Evolutionary conservation across 345 rosid genomes (phyloP).

Genomic region (Salix purpurea): DNA sequence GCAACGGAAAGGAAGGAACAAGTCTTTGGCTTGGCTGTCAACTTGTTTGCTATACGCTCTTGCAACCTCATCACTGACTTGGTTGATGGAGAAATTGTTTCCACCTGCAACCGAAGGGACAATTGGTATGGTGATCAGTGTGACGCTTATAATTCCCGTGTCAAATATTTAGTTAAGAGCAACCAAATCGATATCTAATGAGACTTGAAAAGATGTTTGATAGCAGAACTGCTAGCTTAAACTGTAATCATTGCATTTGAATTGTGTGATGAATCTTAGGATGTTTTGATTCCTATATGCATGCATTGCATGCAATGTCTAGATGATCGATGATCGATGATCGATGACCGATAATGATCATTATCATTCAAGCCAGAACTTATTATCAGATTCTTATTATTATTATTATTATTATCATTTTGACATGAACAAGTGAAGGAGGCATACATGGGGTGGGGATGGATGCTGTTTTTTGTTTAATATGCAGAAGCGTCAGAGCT

Average conservation of each 20-base stretch:
- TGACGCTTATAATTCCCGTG: not conserved
- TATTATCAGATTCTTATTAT: too few species aligned
- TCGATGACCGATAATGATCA: not conserved
- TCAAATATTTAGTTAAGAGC: not conserved
- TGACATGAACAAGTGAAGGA: not conserved
- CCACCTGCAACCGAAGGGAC: conserved; percentile 32
- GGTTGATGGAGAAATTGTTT: conserved; percentile 17
- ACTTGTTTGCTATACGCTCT: conserved; percentile 23
- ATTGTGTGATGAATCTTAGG: not conserved
- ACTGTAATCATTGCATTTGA: not conserved
- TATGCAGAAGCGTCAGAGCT: conserved; percentile 60
- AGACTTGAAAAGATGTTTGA: not conserved
- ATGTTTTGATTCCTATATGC: not conserved
- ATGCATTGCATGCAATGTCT: not conserved
- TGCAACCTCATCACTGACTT: conserved; percentile 27
- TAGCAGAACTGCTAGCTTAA: not conserved
- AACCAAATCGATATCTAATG: not conserved
- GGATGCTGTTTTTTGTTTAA: conserved; percentile 41
- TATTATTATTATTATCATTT: too few species aligned
- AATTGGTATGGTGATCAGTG: not conserved
- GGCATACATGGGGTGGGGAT: conserved; percentile 31
- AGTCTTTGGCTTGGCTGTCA: conserved; percentile 38
- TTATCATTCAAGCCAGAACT: not conserved
- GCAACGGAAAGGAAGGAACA: conserved; percentile 86
- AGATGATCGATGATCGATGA: too few species aligned